Percentiles rank a stretch among this genome's conserved stretches.
These are phyloP conservation scores for Omphalotus guepiniiformis DNA, from an alignment of 768 basidiomycete genomes.

Conservation along the genomic window DNA sequence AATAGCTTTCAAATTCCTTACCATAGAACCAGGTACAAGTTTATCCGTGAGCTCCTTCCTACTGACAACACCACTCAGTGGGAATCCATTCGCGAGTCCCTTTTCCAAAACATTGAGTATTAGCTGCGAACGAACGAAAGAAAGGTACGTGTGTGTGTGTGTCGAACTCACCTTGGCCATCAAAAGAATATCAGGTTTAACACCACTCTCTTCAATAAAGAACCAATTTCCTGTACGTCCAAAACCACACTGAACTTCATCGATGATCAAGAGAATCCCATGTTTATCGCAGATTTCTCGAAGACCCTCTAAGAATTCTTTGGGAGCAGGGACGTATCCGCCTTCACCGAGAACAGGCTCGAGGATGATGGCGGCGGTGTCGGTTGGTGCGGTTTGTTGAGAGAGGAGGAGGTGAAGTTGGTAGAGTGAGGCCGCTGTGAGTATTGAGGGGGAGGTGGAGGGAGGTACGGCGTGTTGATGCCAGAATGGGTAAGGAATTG, in stretches of 20 bases:
- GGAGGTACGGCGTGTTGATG: constrained; percentile 68
- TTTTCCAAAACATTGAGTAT: too few species aligned
- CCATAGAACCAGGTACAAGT: constrained; percentile 78
- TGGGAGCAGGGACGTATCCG: constrained; percentile 87
- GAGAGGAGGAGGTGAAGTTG: constrained; percentile 72
- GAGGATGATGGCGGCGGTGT: constrained; percentile 91
- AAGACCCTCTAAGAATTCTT: constrained; percentile 74
- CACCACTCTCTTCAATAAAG: constrained; percentile 77
- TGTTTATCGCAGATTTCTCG: constrained; percentile 84
- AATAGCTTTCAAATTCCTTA: constrained; percentile 22
- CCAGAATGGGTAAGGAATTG: constrained; percentile 89
- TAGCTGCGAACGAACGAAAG: background rate
- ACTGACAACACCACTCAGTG: constrained; percentile 81
- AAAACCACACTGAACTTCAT: constrained; percentile 90
- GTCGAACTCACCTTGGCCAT: constrained; percentile 69
- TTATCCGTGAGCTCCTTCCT: constrained; percentile 78
- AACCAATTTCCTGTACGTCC: constrained; percentile 83
- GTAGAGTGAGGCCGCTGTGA: constrained; percentile 64
- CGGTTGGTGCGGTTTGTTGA: constrained; percentile 78
- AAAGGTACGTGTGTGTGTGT: background rate
- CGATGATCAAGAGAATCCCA: constrained; percentile 77
- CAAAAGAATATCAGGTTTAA: constrained; percentile 83
- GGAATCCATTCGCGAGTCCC: constrained; percentile 92
- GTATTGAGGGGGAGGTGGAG: constrained; percentile 48
- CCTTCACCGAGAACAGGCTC: constrained; percentile 96